These are phyloP conservation scores for Rhinocladiella similis DNA, from an alignment of 2,329 filamentous ascomycete species.

Conservation along the genomic window DNA sequence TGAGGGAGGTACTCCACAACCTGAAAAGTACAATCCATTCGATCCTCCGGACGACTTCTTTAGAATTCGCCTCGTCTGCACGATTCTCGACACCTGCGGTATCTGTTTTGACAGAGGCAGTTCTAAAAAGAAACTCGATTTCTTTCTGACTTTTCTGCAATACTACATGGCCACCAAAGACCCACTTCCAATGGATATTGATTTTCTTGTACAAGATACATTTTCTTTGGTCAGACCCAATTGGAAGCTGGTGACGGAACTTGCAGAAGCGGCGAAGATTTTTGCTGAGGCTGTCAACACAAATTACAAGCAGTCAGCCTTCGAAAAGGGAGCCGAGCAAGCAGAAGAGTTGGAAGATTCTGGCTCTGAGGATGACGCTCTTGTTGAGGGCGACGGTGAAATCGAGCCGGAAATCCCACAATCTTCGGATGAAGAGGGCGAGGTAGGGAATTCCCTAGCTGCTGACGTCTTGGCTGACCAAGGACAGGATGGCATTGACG, in stretches of 20 bases:
- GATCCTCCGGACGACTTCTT: slow-evolving; percentile 95
- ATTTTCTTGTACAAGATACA: slow-evolving; percentile 93
- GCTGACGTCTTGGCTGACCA: slow-evolving; percentile 14
- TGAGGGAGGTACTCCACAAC: slow-evolving; percentile 74
- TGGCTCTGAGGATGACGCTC: slow-evolving; percentile 71
- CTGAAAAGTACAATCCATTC: slow-evolving; percentile 72
- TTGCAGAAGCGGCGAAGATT: slow-evolving; percentile 78
- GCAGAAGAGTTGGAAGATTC: slow-evolving; percentile 72
- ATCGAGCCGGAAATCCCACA: slow-evolving; percentile 50
- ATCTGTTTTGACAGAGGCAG: slow-evolving; percentile 93
- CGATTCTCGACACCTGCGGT: slow-evolving; percentile 89
- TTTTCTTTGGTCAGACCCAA: slow-evolving; percentile 82
- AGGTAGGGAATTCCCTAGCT: slow-evolving; percentile 32
- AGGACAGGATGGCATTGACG: slow-evolving; percentile 36
- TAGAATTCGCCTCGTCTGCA: slow-evolving; percentile 85
- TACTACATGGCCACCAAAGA: slow-evolving; percentile 95
- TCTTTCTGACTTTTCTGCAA: slow-evolving; percentile 91
- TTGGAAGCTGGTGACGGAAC: slow-evolving; percentile 80
- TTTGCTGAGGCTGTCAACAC: slow-evolving; percentile 88
- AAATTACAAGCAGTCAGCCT: slow-evolving; percentile 78
- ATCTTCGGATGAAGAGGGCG: slow-evolving; percentile 51
- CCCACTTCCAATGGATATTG: slow-evolving; percentile 89
- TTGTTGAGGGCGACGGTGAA: slow-evolving; percentile 62
- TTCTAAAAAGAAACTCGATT: slow-evolving; percentile 95
- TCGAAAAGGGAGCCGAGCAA: slow-evolving; percentile 67